These are phyloP conservation scores for Dictyostelium citrinum DNA, from an alignment of 78 protist genomes.

Conservation along the genomic window DNA sequence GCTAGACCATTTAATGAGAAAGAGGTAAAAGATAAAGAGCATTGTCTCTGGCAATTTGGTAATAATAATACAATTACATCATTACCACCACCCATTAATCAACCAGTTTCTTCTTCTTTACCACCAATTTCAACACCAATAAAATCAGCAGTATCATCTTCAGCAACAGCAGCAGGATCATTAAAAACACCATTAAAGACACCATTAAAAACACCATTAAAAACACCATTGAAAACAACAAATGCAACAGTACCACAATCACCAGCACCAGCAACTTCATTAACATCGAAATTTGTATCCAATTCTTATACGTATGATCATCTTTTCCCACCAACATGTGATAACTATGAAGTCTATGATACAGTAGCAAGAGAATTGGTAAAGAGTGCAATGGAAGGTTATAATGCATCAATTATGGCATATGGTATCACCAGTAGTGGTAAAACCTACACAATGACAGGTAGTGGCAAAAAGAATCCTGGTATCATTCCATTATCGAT, in stretches of 20 bases:
- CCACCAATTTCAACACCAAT: not conserved
- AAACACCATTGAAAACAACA: conserved; percentile 17
- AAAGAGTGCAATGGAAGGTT: conserved; percentile 59
- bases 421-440: conserved; percentile 86
- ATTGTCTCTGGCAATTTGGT: conserved; percentile 11
- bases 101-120: not conserved
- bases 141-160: not conserved
- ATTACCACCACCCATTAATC: not conserved
- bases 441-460: not conserved
- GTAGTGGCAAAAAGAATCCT: conserved; percentile 21
- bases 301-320: conserved; percentile 46
- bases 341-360: conserved; percentile 33
- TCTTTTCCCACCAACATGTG: conserved; percentile 6
- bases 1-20: conserved; percentile 51
- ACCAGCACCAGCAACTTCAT: not conserved
- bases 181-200: conserved; percentile 8
- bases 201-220: conserved; percentile 6
- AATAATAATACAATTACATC: conserved; percentile 8
- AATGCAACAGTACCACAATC: not conserved
- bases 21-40: conserved; percentile 3
- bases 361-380: conserved; percentile 20
- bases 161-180: not conserved
- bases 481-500: conserved; percentile 75
- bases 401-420: conserved; percentile 81
- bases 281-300: not conserved